phyloP scores from a whole-genome alignment of 768 basidiomycete genomes.

The Lentinula aciculospora region DNA sequence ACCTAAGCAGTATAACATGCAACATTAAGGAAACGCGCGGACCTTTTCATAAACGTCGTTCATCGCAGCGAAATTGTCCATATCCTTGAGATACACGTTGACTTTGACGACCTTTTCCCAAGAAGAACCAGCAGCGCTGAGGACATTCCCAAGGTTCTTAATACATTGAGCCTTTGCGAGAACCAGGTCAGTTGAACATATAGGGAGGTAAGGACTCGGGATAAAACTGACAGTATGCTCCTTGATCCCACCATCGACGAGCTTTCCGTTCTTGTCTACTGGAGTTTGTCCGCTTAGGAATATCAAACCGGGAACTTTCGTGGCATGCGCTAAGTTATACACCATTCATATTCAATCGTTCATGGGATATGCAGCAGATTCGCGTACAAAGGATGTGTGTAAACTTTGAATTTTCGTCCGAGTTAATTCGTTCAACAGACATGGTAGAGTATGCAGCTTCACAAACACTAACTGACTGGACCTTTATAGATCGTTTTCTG shows the following conservation, averaged over 20 bases:
- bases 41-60: conserved; percentile 56
- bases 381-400: conserved; percentile 44
- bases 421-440: conserved; percentile 52
- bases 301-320: conserved; percentile 51
- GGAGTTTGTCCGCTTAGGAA: conserved; percentile 61
- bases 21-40: conserved; percentile 1
- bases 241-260: conserved; percentile 48
- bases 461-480: background rate
- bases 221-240: conserved; percentile 46
- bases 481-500: no score
- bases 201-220: background rate
- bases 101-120: conserved; percentile 56
- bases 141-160: conserved; percentile 46
- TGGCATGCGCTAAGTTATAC: conserved; percentile 46
- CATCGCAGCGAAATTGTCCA: conserved; percentile 51
- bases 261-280: conserved; percentile 36
- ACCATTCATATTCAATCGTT: background rate
- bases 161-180: conserved; percentile 47
- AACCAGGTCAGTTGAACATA: background rate
- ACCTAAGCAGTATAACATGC: background rate
- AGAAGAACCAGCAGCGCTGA: conserved; percentile 48
- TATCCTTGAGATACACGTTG: conserved; percentile 58
- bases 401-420: conserved; percentile 35
- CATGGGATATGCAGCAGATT: conserved; percentile 6
- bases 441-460: conserved; percentile 21